Base-by-base conservation (phyloP, 1,139 yeast species). In the Blastobotrys aristatus region DNA sequence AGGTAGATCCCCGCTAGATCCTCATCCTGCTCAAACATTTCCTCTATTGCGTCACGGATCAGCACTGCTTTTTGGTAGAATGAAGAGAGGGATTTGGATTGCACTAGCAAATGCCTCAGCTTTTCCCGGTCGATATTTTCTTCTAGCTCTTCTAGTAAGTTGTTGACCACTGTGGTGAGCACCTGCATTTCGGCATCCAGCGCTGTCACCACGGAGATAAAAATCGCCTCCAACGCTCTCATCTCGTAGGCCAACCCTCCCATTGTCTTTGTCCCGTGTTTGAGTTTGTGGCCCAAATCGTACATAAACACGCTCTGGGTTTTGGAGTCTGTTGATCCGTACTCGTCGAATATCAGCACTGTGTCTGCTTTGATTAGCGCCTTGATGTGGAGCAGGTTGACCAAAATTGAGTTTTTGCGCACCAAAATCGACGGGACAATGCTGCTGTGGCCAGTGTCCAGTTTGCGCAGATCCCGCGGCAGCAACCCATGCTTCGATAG, bases 391-490 rank as follows among this genome's bases (percentile, higher is more conserved):
- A 90, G 69, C 50, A 92, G 69, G 60, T 87, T 89, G 40, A 92
- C 80, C 43, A 92, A 68, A 26, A 90, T 85, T 34, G 95, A 84
- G 58, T 80, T 78, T 29, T 83, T 78, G 46, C 97, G 77, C 14
- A 89, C 83, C 61, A 87, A 74, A 36, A 92, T 82, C 29, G 92
- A 80, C 0, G 98, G 98, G 8, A 88, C 92, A 31, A 92, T 85
- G 64, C 89, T 96, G 52, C 86, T 82, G 24, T 86, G 76, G 0
- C 95, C 87, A 6, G 95, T 84, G 66, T 92, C 98, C 48, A 94
- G 83, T 59, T 87, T 88, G 4, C 96, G 70, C 46, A 88, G 69
- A 63, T 88, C 96, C 55, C 96, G 74, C 0, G 96, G 95, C 43
- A 82, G 75, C 35, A 88, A 67, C 30, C 85, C 85, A 60, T 87